These are phyloP conservation scores for Colletotrichum scovillei DNA, from an alignment of 2,329 filamentous ascomycete species.

Conservation along the genomic window DNA sequence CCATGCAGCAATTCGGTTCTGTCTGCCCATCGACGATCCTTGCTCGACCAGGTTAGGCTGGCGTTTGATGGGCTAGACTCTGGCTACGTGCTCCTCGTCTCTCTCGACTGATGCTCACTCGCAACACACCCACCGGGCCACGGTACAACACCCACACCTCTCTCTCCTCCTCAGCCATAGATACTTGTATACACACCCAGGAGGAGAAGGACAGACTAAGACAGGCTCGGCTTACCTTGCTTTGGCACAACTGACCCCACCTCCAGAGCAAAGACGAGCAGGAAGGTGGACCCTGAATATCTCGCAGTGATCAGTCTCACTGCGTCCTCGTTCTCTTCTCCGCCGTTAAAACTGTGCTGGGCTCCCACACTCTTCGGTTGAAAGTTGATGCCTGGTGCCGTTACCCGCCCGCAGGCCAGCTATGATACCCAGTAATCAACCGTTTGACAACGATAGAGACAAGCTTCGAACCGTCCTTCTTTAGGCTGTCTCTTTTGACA, in stretches of 20 bases:
- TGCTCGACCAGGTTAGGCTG: constrained; percentile 27
- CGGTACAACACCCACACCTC: constrained; percentile 2
- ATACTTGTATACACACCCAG: constrained; percentile 2
- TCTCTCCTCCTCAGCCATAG: constrained; percentile 6
- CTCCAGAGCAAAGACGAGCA: constrained; percentile 18
- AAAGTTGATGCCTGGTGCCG: constrained; percentile 18
- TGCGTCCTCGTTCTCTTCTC: constrained; percentile 23
- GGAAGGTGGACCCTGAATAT: constrained; percentile 36
- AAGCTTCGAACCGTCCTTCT: constrained; percentile 11
- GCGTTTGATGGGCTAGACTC: constrained; percentile 32
- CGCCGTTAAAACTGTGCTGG: constrained; percentile 34
- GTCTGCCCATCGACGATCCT: constrained; percentile 25
- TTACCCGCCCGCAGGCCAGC: constrained; percentile 10
- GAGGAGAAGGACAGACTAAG: constrained; percentile 15
- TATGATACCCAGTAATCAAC: constrained; percentile 30
- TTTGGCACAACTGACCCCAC: constrained; percentile 32
- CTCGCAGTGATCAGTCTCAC: constrained; percentile 9
- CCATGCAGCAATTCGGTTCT: constrained; percentile 33
- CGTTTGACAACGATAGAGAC: constrained; percentile 21
- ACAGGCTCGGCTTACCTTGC: constrained; percentile 24
- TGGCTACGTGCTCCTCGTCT: constrained; percentile 10
- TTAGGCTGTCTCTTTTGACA: constrained; percentile 17
- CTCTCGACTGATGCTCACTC: constrained; percentile 16
- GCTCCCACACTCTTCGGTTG: constrained; percentile 24
- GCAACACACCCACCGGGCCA: constrained; percentile 14